phyloP scores from a whole-genome alignment of 768 basidiomycete species.

The Tricholoma bakamatsutake region DNA sequence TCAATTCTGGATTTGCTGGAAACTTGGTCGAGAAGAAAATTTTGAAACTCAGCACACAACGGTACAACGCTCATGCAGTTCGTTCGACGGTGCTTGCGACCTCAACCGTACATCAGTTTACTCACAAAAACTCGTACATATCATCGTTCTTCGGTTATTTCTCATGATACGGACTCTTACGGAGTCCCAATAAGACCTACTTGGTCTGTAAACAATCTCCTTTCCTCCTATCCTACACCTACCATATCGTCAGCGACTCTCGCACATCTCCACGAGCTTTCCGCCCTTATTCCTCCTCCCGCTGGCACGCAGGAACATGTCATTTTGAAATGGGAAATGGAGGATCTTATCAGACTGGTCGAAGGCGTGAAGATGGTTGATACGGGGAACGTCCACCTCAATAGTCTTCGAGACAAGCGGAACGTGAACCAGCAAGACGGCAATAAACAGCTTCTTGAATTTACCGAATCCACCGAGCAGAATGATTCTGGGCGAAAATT shows the following conservation, averaged over 20 bases:
- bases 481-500: slow-evolving; percentile 33
- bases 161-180: slow-evolving; percentile 41
- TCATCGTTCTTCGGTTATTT: slow-evolving; percentile 5
- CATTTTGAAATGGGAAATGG: slow-evolving; percentile 51
- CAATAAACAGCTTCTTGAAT: slow-evolving; percentile 15
- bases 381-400: slow-evolving; percentile 28
- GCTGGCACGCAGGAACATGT: slow-evolving; percentile 49
- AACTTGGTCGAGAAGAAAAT: slow-evolving; percentile 8
- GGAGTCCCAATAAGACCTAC: slow-evolving; percentile 64
- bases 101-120: slow-evolving; percentile 8
- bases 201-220: slow-evolving; percentile 75
- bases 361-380: slow-evolving; percentile 72
- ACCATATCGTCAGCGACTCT: slow-evolving; percentile 52
- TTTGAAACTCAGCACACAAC: slow-evolving; percentile 18
- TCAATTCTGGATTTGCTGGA: neutral
- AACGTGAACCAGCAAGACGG: slow-evolving; percentile 32
- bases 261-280: slow-evolving; percentile 60
- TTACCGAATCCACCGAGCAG: slow-evolving; percentile 7
- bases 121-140: slow-evolving; percentile 6
- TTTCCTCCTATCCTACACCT: slow-evolving; percentile 74
- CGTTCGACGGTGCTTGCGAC: slow-evolving; percentile 19
- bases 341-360: slow-evolving; percentile 69
- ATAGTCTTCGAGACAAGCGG: slow-evolving; percentile 31
- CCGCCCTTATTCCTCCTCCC: slow-evolving; percentile 65
- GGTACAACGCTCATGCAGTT: slow-evolving; percentile 13